These are phyloP conservation scores for Fusarium bulbicola DNA, from an alignment of 2,329 filamentous ascomycete genomes.

Conservation along the genomic window DNA sequence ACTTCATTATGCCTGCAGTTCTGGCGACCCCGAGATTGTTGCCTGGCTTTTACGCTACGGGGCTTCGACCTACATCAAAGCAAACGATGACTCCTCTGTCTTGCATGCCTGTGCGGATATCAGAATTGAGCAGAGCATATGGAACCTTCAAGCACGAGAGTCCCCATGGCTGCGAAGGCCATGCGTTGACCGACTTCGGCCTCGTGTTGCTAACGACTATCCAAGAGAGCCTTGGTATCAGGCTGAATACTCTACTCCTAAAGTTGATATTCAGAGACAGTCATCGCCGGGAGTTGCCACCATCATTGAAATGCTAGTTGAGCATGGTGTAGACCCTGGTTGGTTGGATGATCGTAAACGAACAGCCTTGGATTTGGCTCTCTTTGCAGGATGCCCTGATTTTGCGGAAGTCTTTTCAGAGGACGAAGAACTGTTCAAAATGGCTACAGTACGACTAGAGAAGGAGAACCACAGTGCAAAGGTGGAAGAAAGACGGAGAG, in stretches of 20 bases:
- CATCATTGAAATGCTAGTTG: slow-evolving; percentile 22
- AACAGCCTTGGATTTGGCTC: slow-evolving; percentile 30
- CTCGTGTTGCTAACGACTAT: not conserved
- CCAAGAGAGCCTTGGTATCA: not conserved
- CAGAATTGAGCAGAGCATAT: slow-evolving; percentile 16
- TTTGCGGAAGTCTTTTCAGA: slow-evolving; percentile 17
- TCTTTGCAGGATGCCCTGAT: slow-evolving; percentile 6
- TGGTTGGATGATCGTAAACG: not conserved
- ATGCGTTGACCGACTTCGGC: slow-evolving; percentile 3
- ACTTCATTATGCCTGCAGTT: slow-evolving; percentile 31
- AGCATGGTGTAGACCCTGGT: not conserved
- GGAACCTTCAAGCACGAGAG: not conserved
- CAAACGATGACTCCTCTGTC: not conserved
- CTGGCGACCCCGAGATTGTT: slow-evolving; percentile 30
- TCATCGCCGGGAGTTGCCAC: not conserved
- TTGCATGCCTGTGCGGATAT: slow-evolving; percentile 33
- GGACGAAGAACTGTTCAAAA: slow-evolving; percentile 6
- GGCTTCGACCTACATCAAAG: not conserved
- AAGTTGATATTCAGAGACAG: not conserved
- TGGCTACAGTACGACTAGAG: not conserved
- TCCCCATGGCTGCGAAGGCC: not conserved
- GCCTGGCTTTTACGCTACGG: slow-evolving; percentile 20
- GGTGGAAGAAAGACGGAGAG: not conserved
- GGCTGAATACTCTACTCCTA: not conserved
- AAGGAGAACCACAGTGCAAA: not conserved